These are phyloP conservation scores for Gnetum montanum DNA, from an alignment of 75 land plant genomes.

Conservation along the genomic window DNA sequence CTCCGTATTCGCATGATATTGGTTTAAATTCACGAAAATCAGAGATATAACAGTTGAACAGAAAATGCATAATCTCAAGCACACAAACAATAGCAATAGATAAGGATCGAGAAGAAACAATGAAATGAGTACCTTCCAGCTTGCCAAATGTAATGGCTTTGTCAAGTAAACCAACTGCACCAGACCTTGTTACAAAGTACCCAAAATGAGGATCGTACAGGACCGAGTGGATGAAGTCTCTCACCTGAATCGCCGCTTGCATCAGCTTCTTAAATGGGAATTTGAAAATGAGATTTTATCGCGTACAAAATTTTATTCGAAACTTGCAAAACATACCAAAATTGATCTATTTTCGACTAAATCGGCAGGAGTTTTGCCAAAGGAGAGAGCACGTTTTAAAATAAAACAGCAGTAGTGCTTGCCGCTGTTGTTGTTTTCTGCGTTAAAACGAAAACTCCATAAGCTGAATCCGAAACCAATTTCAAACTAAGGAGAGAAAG, in stretches of 20 bases:
- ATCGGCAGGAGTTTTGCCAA: not conserved
- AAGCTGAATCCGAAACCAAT: no score
- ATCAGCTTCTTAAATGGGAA: not conserved
- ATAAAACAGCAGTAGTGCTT: not conserved
- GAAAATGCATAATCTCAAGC: no score
- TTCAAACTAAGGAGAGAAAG: no score
- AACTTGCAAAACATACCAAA: not conserved
- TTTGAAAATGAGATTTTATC: not conserved
- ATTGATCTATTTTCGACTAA: conserved; percentile 1
- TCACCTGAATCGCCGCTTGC: conserved; percentile 34
- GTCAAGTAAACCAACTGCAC: conserved; percentile 70
- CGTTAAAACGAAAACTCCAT: no score
- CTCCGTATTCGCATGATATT: no score
- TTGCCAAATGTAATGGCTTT: conserved; percentile 55
- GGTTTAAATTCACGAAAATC: no score
- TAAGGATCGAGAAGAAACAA: not conserved
- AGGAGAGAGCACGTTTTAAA: not conserved
- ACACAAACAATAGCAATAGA: no score
- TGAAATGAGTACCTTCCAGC: conserved; percentile 42
- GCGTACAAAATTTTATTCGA: not conserved
- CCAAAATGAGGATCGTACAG: conserved; percentile 73
- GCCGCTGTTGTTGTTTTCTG: no score
- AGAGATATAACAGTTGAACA: no score
- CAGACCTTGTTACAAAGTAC: conserved; percentile 72
- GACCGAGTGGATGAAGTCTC: conserved; percentile 78